phyloP scores from a whole-genome alignment of 306 rosid species.

The Delonix regia region DNA sequence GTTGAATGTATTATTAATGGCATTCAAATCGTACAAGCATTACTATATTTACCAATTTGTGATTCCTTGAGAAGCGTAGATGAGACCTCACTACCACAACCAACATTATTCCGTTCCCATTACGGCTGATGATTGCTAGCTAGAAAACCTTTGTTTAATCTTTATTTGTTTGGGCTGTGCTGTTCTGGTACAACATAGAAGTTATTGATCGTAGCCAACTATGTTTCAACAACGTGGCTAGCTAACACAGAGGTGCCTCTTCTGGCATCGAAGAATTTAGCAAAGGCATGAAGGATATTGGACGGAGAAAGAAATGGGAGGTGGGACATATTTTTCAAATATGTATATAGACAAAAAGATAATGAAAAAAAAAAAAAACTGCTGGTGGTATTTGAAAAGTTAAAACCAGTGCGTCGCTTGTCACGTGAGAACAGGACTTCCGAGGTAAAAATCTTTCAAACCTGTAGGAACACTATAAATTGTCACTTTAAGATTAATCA shows the following conservation, averaged over 20 bases:
- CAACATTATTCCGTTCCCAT: neutral
- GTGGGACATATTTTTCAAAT: no score
- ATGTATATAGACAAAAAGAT: no score
- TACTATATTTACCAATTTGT: slow-evolving; percentile 32
- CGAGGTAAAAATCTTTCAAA: neutral
- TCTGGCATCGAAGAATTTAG: neutral
- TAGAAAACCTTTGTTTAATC: neutral
- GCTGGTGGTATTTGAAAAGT: neutral
- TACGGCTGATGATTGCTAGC: neutral
- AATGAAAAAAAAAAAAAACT: no score
- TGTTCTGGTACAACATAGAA: slow-evolving; percentile 8
- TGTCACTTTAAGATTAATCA: neutral
- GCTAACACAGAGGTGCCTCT: neutral
- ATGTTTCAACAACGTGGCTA: neutral
- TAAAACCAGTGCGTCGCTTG: neutral
- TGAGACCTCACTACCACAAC: slow-evolving; percentile 34
- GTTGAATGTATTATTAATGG: slow-evolving; percentile 24
- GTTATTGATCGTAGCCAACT: slow-evolving; percentile 32
- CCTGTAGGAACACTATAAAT: neutral
- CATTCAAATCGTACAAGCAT: neutral
- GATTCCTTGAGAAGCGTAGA: slow-evolving; percentile 39
- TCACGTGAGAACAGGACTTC: neutral
- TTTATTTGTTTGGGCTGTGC: neutral
- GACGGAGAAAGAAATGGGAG: neutral
- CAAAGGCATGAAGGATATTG: neutral